These are phyloP conservation scores for Fusarium beomiforme DNA, from an alignment of 2,329 filamentous ascomycete species.

Conservation along the genomic window DNA sequence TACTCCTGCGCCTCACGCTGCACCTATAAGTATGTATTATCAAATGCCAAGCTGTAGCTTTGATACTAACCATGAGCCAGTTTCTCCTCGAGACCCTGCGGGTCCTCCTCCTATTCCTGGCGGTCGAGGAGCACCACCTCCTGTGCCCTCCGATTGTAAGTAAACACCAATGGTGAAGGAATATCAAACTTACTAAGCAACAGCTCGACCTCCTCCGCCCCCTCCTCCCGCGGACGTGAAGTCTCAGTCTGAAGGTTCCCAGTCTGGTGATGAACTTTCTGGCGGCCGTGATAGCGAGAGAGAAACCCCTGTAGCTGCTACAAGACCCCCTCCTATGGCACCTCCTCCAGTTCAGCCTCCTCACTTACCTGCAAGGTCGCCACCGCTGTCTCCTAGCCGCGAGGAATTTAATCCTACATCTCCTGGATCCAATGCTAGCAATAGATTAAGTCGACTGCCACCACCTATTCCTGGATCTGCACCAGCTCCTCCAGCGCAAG, in stretches of 20 bases:
- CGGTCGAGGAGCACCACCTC: constrained; percentile 65
- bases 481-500: constrained; percentile 61
- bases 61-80: constrained; percentile 45
- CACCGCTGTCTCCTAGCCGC: constrained; percentile 44
- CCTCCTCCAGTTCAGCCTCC: constrained; percentile 49
- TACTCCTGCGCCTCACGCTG: constrained; percentile 47
- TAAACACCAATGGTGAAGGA: constrained; percentile 30
- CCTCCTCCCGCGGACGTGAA: constrained; percentile 62
- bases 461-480: constrained; percentile 69
- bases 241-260: constrained; percentile 81
- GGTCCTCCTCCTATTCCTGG: constrained; percentile 59
- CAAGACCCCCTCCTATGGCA: constrained; percentile 55
- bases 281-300: constrained; percentile 56
- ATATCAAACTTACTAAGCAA: constrained; percentile 40
- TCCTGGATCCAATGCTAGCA: constrained; percentile 56
- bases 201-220: constrained; percentile 71
- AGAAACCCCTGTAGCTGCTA: constrained; percentile 34
- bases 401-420: constrained; percentile 56
- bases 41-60: background rate
- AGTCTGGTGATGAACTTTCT: constrained; percentile 89
- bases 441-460: constrained; percentile 66
- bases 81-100: constrained; percentile 46
- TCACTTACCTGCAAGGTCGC: constrained; percentile 46
- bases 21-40: constrained; percentile 36
- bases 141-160: constrained; percentile 71